phyloP scores from a whole-genome alignment of 257 asterid species.

The Lycium barbarum region DNA sequence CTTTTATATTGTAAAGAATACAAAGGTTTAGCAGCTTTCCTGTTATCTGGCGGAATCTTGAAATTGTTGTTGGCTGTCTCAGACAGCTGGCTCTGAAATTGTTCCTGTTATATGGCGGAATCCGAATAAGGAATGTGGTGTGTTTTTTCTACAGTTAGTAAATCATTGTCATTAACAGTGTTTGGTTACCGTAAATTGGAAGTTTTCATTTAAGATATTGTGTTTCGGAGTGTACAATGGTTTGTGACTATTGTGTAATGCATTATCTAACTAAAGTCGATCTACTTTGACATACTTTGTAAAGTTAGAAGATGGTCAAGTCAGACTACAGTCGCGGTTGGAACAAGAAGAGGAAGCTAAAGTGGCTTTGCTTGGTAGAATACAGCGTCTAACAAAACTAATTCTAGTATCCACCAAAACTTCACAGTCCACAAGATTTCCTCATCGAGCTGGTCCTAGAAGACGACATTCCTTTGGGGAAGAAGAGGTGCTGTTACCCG shows the following conservation, averaged over 20 bases:
- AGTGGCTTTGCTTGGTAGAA: conserved; percentile 96
- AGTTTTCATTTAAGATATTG: neutral
- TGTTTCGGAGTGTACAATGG: conserved; percentile 3
- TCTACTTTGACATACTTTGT: conserved; percentile 48
- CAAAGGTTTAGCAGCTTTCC: conserved; percentile 22
- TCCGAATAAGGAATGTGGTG: neutral
- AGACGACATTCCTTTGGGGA: conserved; percentile 99
- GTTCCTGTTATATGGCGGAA: no score
- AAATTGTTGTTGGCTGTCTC: conserved; percentile 11
- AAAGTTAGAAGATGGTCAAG: conserved; percentile 99
- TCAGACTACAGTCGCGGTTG: conserved; percentile 94
- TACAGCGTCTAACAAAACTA: conserved; percentile 92
- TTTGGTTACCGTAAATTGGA: conserved; percentile 14
- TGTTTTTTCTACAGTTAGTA: neutral
- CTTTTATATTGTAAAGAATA: neutral
- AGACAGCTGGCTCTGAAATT: neutral
- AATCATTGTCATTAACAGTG: conserved; percentile 10
- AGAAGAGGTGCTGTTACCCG: conserved; percentile 76
- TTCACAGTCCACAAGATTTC: conserved; percentile 75
- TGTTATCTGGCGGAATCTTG: conserved; percentile 6
- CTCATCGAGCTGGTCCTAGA: conserved; percentile 77
- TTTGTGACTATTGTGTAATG: conserved; percentile 23
- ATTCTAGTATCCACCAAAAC: conserved; percentile 93
- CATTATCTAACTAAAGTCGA: neutral
- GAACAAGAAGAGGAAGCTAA: conserved; percentile 99